Evolutionary conservation across 192 early-diverging fungal species (phyloP).

Genomic region (Coemansia sp.): DNA sequence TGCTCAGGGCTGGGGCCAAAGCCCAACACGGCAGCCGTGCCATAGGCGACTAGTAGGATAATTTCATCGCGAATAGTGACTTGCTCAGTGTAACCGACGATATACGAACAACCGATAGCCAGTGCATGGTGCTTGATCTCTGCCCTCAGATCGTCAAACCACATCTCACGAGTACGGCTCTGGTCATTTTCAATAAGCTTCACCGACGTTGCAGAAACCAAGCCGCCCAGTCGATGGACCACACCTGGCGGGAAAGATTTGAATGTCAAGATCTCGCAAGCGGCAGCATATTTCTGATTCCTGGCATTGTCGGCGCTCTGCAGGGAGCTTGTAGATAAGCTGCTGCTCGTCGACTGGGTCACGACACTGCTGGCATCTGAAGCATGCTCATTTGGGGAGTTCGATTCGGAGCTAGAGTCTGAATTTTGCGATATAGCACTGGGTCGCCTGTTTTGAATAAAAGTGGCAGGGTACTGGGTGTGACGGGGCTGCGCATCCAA

Average conservation of each 20-base stretch:
- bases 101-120: constrained; percentile 66
- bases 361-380: constrained; percentile 12
- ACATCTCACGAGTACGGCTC: constrained; percentile 56
- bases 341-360: constrained; percentile 19
- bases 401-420: background rate
- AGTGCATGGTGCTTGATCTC: constrained; percentile 79
- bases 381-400: background rate
- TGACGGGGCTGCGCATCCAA: background rate
- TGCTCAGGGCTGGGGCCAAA: constrained; percentile 27
- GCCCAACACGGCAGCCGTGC: constrained; percentile 74
- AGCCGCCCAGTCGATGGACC: constrained; percentile 60
- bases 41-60: constrained; percentile 65
- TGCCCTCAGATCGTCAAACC: constrained; percentile 77
- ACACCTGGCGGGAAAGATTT: constrained; percentile 57
- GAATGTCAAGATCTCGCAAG: constrained; percentile 53
- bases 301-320: constrained; percentile 27
- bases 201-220: constrained; percentile 66
- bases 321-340: constrained; percentile 22
- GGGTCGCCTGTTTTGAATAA: constrained; percentile 11
- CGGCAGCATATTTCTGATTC: constrained; percentile 20
- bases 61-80: constrained; percentile 69
- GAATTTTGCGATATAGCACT: constrained; percentile 7
- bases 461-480: background rate
- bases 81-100: constrained; percentile 75
- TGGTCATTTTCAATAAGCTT: constrained; percentile 59